A percentile compares a stretch with the other conserved stretches of the same genome.
Conservation (phyloP, 345 rosid species). For the Populus deltoides region DNA sequence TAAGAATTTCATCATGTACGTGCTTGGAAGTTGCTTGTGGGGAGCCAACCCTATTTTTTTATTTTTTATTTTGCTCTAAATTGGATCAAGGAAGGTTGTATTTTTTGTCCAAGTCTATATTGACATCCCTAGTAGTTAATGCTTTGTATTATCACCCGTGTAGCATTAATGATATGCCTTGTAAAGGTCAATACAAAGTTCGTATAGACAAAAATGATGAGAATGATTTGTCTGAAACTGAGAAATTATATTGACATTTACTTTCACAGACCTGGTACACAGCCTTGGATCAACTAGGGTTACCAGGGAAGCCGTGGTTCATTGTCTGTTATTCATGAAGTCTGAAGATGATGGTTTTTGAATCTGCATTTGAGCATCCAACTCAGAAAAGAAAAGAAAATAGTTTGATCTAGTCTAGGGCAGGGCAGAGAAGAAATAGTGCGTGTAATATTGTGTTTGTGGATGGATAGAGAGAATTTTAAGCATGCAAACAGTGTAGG, state of each 20-base stretch:
- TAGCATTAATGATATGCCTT: slow-evolving; percentile 11
- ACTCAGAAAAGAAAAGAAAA: not conserved
- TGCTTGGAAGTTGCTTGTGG: slow-evolving; percentile 18
- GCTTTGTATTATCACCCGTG: slow-evolving; percentile 15
- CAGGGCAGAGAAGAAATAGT: not conserved
- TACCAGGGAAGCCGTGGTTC: not conserved
- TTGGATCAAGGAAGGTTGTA: slow-evolving; percentile 16
- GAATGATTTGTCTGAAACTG: not conserved
- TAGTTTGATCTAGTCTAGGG: not conserved
- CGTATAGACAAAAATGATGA: not conserved
- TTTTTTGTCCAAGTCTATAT: slow-evolving; percentile 17
- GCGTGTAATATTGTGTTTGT: not conserved
- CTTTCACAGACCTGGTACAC: not conserved
- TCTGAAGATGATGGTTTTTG: not conserved
- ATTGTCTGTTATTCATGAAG: slow-evolving; percentile 1
- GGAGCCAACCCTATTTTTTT: slow-evolving; percentile 4
- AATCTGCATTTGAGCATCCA: not conserved
- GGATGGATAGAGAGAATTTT: not conserved
- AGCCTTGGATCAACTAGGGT: slow-evolving; percentile 9
- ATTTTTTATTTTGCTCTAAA: not conserved
- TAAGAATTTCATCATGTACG: slow-evolving; percentile 30
- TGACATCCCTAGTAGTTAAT: slow-evolving; percentile 15
- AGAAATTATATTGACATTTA: not conserved
- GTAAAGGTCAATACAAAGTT: slow-evolving; percentile 12
- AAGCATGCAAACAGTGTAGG: too few species aligned